Evolutionary conservation across 306 rosid species (phyloP).

Genomic region (Prosopis cineraria): DNA sequence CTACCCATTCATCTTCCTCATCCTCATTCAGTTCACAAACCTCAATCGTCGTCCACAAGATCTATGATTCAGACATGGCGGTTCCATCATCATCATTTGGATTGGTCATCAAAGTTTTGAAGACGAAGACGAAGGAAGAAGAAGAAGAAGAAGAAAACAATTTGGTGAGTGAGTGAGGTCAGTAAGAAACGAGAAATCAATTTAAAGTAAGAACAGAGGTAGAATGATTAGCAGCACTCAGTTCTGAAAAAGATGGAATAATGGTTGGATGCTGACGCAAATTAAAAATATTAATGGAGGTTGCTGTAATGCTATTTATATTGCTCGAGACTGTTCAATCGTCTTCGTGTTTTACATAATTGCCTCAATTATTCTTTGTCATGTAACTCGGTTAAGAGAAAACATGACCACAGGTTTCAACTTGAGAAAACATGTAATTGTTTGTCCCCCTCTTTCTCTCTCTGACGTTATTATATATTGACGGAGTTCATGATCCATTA

Average conservation of each 20-base stretch:
- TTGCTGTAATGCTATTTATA: neutral
- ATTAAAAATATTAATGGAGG: constrained; percentile 26
- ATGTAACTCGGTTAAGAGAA: neutral
- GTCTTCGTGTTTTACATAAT: neutral
- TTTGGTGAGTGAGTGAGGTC: neutral
- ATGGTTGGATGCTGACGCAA: constrained; percentile 13
- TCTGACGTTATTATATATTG: too few relatives aligned
- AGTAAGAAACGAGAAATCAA: neutral
- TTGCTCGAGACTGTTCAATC: constrained; percentile 22
- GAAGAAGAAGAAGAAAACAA: neutral
- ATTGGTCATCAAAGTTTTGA: neutral
- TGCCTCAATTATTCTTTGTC: neutral
- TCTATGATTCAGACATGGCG: neutral
- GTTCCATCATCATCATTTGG: neutral
- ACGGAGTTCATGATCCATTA: too few relatives aligned
- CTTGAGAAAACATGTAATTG: too few relatives aligned
- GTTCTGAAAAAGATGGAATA: neutral
- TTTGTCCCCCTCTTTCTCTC: too few relatives aligned
- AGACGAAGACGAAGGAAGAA: too few relatives aligned
- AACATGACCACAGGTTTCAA: neutral
- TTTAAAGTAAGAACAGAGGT: neutral
- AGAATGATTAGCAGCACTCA: constrained; percentile 11
- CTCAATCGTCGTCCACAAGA: constrained; percentile 14
- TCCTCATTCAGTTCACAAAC: neutral
- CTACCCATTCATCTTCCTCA: neutral